Percentiles rank a stretch among this genome's conserved stretches.
Conservation (phyloP, 2,329 filamentous ascomycete genomes). For the Dactylonectria macrodidyma region DNA sequence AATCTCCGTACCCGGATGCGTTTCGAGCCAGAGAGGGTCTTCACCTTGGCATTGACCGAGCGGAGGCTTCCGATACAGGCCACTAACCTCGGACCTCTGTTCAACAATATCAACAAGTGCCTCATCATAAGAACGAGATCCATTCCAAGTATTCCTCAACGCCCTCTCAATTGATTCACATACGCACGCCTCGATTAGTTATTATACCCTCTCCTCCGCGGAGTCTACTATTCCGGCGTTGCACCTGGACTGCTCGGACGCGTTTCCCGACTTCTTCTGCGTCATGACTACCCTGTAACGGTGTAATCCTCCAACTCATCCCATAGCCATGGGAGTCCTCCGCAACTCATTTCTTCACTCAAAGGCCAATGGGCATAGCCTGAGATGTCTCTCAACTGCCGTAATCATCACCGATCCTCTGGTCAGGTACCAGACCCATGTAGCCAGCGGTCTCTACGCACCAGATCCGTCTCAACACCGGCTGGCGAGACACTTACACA, state of each 20-base stretch:
- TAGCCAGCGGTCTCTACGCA: slow-evolving; percentile 76
- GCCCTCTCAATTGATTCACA: not conserved
- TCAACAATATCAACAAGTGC: slow-evolving; percentile 1
- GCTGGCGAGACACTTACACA: slow-evolving; percentile 82
- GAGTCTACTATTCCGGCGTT: not conserved
- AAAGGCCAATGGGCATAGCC: slow-evolving; percentile 27
- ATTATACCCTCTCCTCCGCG: not conserved
- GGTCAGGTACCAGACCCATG: slow-evolving; percentile 80
- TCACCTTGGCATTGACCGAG: not conserved
- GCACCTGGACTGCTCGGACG: not conserved
- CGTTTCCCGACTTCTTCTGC: slow-evolving; percentile 4
- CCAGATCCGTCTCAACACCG: slow-evolving; percentile 82
- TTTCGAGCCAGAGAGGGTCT: not conserved
- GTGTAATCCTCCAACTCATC: slow-evolving; percentile 6
- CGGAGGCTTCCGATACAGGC: slow-evolving; percentile 3
- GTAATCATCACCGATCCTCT: slow-evolving; percentile 80
- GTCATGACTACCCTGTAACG: slow-evolving; percentile 20
- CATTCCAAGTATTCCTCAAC: not conserved
- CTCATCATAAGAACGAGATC: not conserved
- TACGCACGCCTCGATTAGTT: not conserved
- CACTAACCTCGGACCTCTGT: slow-evolving; percentile 1
- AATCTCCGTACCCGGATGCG: not conserved
- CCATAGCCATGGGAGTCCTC: slow-evolving; percentile 13
- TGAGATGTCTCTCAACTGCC: slow-evolving; percentile 61
- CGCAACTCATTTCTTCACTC: slow-evolving; percentile 25